A percentile compares a stretch with the other conserved stretches of the same genome.
These are phyloP conservation scores for Dinochytrium kinnereticum DNA, from an alignment of 371 early-diverging fungal genomes.

Conservation along the genomic window DNA sequence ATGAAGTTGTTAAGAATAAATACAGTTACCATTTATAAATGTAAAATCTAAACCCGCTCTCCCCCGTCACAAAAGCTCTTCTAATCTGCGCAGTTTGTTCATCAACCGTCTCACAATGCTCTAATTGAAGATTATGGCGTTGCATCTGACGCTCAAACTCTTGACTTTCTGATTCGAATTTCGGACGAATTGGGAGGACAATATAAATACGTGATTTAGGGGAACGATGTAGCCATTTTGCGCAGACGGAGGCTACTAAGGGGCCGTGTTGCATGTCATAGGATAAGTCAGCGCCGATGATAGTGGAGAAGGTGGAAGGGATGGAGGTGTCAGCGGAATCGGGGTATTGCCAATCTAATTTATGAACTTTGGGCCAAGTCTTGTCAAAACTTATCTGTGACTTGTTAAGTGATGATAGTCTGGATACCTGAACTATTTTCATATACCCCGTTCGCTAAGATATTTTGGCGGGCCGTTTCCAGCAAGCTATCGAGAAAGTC, in stretches of 20 bases:
- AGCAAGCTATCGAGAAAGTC: not conserved
- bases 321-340: not conserved
- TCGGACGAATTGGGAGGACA: slow-evolving; percentile 3
- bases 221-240: not conserved
- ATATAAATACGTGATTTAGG: not conserved
- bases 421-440: not conserved
- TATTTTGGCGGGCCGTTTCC: not conserved
- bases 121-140: not conserved
- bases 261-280: slow-evolving; percentile 9
- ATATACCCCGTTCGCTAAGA: not conserved
- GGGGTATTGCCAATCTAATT: not conserved
- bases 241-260: not conserved
- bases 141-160: slow-evolving; percentile 5
- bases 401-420: not conserved
- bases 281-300: not conserved
- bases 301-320: not conserved
- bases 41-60: slow-evolving; percentile 6
- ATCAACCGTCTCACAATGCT: too few species aligned
- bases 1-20: too few species aligned
- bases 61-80: not conserved
- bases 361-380: not conserved
- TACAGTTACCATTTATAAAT: not conserved
- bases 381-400: too few species aligned
- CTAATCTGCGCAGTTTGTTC: too few species aligned
- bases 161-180: not conserved